These are phyloP conservation scores for Ascochyta pisi DNA, from an alignment of 2,329 filamentous ascomycete genomes.

Conservation along the genomic window DNA sequence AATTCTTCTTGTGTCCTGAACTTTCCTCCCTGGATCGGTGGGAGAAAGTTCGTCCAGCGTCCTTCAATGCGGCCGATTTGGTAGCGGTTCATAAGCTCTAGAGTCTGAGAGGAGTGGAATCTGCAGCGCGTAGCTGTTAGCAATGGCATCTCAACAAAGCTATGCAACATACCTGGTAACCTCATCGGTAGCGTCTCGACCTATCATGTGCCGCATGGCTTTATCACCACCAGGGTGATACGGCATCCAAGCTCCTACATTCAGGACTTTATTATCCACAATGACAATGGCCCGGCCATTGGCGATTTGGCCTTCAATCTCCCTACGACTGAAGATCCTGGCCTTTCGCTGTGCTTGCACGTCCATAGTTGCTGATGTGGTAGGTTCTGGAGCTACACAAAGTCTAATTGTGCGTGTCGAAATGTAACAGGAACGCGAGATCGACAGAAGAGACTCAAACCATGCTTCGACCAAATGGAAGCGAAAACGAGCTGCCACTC, in stretches of 20 bases:
- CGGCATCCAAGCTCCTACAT: conserved; percentile 84
- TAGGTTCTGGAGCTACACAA: conserved; percentile 1
- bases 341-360: conserved; percentile 51
- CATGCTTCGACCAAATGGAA: conserved; percentile 11
- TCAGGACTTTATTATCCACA: conserved; percentile 79
- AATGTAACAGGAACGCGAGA: not conserved
- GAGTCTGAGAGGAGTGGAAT: conserved; percentile 81
- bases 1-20: conserved; percentile 65
- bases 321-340: conserved; percentile 63
- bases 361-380: conserved; percentile 34
- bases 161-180: conserved; percentile 75
- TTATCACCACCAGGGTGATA: conserved; percentile 94
- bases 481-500: not conserved
- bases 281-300: conserved; percentile 82
- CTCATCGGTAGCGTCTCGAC: conserved; percentile 92
- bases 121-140: conserved; percentile 53
- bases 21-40: conserved; percentile 87
- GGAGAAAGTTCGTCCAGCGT: conserved; percentile 84
- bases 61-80: conserved; percentile 84
- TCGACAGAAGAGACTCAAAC: conserved; percentile 1
- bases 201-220: conserved; percentile 91
- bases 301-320: conserved; percentile 84
- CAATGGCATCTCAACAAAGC: not conserved
- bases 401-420: not conserved
- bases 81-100: conserved; percentile 78